A percentile compares a stretch with the other conserved stretches of the same genome.
phyloP scores from a whole-genome alignment of 176 grass and related monocot species.

The Phyllostachys edulis region DNA sequence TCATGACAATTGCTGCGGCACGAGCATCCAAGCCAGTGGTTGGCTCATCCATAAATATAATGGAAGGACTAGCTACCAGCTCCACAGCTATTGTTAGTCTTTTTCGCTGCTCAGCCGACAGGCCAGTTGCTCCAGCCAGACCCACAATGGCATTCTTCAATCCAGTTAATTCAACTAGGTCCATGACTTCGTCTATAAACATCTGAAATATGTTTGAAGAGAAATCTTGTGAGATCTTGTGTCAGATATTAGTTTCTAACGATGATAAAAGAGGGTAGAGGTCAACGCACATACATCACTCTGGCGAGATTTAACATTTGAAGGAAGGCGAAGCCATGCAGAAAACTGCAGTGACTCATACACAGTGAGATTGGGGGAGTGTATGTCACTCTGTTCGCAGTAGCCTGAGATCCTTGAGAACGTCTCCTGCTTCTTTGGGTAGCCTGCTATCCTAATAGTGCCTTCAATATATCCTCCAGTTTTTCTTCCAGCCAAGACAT shows the following conservation, averaged over 20 bases:
- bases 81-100: conserved; percentile 91
- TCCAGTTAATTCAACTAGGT: conserved; percentile 67
- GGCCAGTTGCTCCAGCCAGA: conserved; percentile 56
- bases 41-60: conserved; percentile 97
- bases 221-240: conserved; percentile 15
- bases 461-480: conserved; percentile 84
- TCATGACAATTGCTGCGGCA: conserved; percentile 92
- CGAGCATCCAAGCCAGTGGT: conserved; percentile 87
- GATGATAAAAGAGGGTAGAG: neutral
- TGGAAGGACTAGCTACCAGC: conserved; percentile 84
- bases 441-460: conserved; percentile 66
- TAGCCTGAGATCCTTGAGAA: conserved; percentile 94
- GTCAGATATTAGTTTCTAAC: conserved; percentile 6
- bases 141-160: conserved; percentile 86
- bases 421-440: conserved; percentile 84
- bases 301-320: conserved; percentile 60
- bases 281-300: conserved; percentile 61
- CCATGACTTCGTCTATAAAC: conserved; percentile 92
- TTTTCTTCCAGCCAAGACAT: conserved; percentile 96
- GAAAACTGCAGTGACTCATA: conserved; percentile 80
- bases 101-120: conserved; percentile 84
- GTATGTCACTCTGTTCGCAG: conserved; percentile 89
- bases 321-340: conserved; percentile 89
- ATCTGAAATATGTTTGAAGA: conserved; percentile 54
- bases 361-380: conserved; percentile 81